phyloP scores from a whole-genome alignment of 2,329 filamentous ascomycete genomes.

The Thielaviopsis musarum region DNA sequence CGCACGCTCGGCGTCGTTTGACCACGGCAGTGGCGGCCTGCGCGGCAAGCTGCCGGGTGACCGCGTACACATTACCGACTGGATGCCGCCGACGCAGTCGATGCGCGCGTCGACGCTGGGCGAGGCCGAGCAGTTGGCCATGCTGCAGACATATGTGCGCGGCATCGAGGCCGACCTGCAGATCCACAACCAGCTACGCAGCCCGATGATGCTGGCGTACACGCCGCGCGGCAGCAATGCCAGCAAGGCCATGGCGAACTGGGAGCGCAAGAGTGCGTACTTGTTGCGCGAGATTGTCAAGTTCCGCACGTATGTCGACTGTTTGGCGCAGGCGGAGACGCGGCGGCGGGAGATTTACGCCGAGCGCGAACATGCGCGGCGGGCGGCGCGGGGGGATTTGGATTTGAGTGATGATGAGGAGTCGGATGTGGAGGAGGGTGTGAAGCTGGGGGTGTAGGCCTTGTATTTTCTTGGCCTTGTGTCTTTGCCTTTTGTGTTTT shows the following conservation, averaged over 20 bases:
- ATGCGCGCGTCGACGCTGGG: slow-evolving; percentile 66
- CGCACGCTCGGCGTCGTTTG: slow-evolving; percentile 41
- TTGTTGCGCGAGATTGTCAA: slow-evolving; percentile 89
- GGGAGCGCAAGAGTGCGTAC: slow-evolving; percentile 91
- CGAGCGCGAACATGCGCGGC: slow-evolving; percentile 30
- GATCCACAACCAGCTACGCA: slow-evolving; percentile 73
- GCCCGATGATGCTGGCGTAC: slow-evolving; percentile 77
- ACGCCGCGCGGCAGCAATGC: slow-evolving; percentile 70
- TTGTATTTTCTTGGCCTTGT: not conserved
- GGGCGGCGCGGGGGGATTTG: slow-evolving; percentile 13
- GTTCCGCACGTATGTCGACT: slow-evolving; percentile 88
- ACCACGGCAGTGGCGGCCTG: slow-evolving; percentile 27
- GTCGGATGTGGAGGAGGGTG: slow-evolving; percentile 1
- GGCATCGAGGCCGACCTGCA: slow-evolving; percentile 74
- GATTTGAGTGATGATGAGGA: slow-evolving; percentile 9
- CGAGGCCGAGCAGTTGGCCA: slow-evolving; percentile 66
- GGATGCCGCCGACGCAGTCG: slow-evolving; percentile 76
- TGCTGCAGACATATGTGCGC: slow-evolving; percentile 62
- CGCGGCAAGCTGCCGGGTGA: slow-evolving; percentile 62
- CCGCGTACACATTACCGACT: slow-evolving; percentile 67
- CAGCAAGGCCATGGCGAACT: slow-evolving; percentile 78
- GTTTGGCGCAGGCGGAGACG: slow-evolving; percentile 51
- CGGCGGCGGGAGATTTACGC: slow-evolving; percentile 55
- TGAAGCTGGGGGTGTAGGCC: not conserved
- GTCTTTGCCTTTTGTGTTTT: not conserved